Conservation (phyloP, 208 protist genomes). For the Spironucleus salmonicida region DNA sequence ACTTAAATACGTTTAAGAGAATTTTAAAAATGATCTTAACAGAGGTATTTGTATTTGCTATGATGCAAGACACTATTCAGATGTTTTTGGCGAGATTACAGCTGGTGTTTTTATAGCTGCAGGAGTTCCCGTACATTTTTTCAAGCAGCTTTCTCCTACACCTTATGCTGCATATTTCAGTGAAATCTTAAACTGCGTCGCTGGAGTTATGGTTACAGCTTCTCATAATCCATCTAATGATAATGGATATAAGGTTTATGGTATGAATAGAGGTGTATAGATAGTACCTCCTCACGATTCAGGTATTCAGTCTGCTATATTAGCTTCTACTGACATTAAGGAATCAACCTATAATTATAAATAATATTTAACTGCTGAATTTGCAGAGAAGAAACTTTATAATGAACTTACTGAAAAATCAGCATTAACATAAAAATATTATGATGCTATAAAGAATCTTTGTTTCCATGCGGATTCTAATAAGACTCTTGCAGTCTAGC, state of each 20-base stretch:
- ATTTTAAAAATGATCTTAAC: not conserved
- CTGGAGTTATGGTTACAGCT: constrained; percentile 44
- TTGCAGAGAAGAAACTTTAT: not conserved
- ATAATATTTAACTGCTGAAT: not conserved
- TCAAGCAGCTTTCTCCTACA: constrained; percentile 14
- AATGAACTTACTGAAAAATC: not conserved
- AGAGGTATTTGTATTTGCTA: constrained; percentile 39
- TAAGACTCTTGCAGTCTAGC: constrained; percentile 30
- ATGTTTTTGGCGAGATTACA: constrained; percentile 36
- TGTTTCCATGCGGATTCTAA: not conserved
- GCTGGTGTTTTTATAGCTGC: constrained; percentile 25
- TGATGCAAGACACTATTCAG: constrained; percentile 31
- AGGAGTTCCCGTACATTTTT: constrained; percentile 25
- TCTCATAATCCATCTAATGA: constrained; percentile 91
- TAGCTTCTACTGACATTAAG: constrained; percentile 61
- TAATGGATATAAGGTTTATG: constrained; percentile 91
- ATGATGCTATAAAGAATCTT: not conserved
- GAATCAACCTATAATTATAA: not conserved
- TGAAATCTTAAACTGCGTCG: constrained; percentile 4
- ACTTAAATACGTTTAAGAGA: not conserved
- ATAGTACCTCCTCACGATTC: constrained; percentile 77
- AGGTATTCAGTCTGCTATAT: constrained; percentile 66
- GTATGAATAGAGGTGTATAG: constrained; percentile 50
- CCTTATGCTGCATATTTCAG: constrained; percentile 34
- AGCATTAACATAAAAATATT: not conserved